Conservation (phyloP, 2,329 filamentous ascomycete genomes). For the Trichoderma semiorbis region DNA sequence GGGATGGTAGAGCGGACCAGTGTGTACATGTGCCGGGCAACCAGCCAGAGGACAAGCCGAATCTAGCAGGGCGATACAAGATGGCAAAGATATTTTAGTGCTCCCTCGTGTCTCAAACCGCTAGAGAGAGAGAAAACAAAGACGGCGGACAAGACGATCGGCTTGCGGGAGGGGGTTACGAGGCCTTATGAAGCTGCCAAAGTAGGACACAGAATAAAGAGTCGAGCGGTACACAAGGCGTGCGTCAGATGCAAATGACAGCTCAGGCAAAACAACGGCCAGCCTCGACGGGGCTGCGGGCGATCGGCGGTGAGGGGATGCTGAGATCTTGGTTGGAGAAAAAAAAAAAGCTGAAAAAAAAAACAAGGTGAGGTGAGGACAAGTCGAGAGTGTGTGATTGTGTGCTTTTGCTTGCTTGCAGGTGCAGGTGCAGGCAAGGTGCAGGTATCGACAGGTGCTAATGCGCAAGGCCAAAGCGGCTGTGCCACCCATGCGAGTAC, state of each 20-base stretch:
- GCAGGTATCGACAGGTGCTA: background rate
- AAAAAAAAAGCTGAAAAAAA: background rate
- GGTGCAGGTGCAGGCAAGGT: background rate
- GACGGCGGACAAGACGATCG: background rate
- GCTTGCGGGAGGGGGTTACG: constrained; percentile 12
- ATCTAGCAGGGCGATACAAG: constrained; percentile 11
- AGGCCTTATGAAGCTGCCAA: background rate
- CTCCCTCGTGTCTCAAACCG: constrained; percentile 16
- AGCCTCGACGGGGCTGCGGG: constrained; percentile 17
- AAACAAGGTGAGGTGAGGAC: background rate
- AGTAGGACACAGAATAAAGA: background rate
- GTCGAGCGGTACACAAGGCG: background rate
- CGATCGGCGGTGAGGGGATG: constrained; percentile 20
- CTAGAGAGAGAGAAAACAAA: background rate
- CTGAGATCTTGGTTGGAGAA: constrained; percentile 16
- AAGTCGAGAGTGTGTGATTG: background rate
- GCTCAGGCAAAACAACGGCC: background rate
- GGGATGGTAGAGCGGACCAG: constrained; percentile 2
- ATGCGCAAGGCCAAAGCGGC: constrained; percentile 2
- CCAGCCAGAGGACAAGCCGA: background rate
- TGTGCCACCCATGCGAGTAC: constrained; percentile 4
- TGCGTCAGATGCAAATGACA: background rate
- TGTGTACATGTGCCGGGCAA: constrained; percentile 8
- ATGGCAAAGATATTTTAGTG: background rate
- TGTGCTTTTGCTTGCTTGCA: background rate